Conservation (phyloP, 768 basidiomycete genomes). For the Boletus sp. region DNA sequence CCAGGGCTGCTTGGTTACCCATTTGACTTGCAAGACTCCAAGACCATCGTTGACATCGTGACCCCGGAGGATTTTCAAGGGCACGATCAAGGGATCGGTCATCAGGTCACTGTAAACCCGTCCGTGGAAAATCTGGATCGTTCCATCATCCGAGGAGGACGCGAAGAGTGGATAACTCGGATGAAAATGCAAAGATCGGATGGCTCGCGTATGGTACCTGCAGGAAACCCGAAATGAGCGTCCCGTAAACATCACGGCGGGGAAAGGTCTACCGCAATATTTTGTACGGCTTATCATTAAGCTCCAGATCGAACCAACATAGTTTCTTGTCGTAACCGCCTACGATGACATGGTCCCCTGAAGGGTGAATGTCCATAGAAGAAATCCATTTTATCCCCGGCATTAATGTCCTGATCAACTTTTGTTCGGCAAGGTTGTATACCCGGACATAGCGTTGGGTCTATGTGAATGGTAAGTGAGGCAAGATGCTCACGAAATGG, state of each 20-base stretch:
- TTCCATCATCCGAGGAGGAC: conserved; percentile 94
- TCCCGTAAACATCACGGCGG: not conserved
- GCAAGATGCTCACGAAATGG: conserved; percentile 9
- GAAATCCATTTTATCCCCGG: conserved; percentile 99
- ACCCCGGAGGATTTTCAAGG: conserved; percentile 93
- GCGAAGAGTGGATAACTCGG: conserved; percentile 94
- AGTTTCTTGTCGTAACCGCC: conserved; percentile 97
- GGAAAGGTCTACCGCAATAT: conserved; percentile 66
- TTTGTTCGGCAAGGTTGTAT: conserved; percentile 94
- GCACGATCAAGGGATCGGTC: conserved; percentile 97
- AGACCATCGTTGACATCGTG: conserved; percentile 82
- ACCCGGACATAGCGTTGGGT: conserved; percentile 95
- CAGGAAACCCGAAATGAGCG: conserved; percentile 9
- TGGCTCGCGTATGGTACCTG: conserved; percentile 92
- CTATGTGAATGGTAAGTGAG: conserved; percentile 39
- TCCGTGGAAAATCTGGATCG: conserved; percentile 95
- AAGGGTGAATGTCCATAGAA: conserved; percentile 93
- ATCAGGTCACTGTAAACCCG: conserved; percentile 93
- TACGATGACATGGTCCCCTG: conserved; percentile 94
- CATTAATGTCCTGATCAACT: conserved; percentile 86
- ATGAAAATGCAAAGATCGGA: conserved; percentile 92
- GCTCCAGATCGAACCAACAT: conserved; percentile 98
- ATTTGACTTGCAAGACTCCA: conserved; percentile 87
- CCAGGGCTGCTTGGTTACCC: conserved; percentile 92
- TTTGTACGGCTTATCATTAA: conserved; percentile 96